Evolutionary conservation across 2,329 filamentous ascomycete species (phyloP).

Genomic region (Amauroascus verrucosus): DNA sequence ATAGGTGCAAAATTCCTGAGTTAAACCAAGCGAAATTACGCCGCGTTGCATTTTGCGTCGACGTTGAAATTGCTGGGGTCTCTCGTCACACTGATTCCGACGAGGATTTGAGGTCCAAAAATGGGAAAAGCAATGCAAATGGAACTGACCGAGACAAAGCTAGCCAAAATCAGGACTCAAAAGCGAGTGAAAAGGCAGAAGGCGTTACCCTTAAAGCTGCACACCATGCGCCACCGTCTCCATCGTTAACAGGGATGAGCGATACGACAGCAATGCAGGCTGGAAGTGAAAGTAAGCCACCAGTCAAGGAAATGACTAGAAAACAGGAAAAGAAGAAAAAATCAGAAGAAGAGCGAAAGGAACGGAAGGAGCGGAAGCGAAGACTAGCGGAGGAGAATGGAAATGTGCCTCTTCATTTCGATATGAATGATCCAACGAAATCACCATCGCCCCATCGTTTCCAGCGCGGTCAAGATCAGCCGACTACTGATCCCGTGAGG

Average conservation of each 20-base stretch:
- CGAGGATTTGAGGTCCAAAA: slow-evolving; percentile 31
- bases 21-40: slow-evolving; percentile 71
- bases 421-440: slow-evolving; percentile 52
- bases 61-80: slow-evolving; percentile 89
- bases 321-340: slow-evolving; percentile 96
- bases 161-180: slow-evolving; percentile 15
- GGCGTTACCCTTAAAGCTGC: slow-evolving; percentile 62
- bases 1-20: slow-evolving; percentile 68
- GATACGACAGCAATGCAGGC: slow-evolving; percentile 22
- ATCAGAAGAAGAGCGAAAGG: slow-evolving; percentile 84
- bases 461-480: slow-evolving; percentile 47
- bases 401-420: slow-evolving; percentile 71
- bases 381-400: slow-evolving; percentile 81
- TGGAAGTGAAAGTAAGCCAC: slow-evolving; percentile 18
- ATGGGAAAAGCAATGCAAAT: slow-evolving; percentile 9
- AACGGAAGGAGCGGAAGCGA: slow-evolving; percentile 79
- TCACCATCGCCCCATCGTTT: slow-evolving; percentile 24
- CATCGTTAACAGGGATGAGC: background rate
- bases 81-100: slow-evolving; percentile 61
- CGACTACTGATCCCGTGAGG: slow-evolving; percentile 80
- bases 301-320: slow-evolving; percentile 43
- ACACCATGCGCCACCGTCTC: slow-evolving; percentile 25
- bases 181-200: slow-evolving; percentile 51
- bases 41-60: slow-evolving; percentile 88
- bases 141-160: slow-evolving; percentile 1